Base-by-base conservation (phyloP, 306 rosid species). In the Dryas octopetala region DNA sequence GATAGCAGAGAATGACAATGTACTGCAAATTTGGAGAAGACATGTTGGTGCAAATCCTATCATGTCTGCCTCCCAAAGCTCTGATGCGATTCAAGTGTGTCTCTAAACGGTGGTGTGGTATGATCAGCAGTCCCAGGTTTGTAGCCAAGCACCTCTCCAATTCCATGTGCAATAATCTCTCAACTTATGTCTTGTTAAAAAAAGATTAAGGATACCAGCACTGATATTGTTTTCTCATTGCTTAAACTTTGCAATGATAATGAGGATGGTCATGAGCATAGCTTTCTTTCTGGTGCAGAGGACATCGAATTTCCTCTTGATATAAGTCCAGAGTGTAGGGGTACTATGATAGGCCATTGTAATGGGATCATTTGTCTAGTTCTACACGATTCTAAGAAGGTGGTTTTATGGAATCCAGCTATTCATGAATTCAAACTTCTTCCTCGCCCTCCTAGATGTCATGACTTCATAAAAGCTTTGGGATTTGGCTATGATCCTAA, bases 1-100 rank as follows among this genome's bases (percentile, higher is more conserved):
- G 38, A 32, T 32, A 32, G 38, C 38, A 32, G 38, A 32, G 15
- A 54, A 16, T 17, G 71, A 6, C 71, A 47, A 10, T 5, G 16
- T 66, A 4, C 13, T 4, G 32, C 43, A 47, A 68, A 4, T 14
- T 49, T n/a, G 4, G 10, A 17, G 45, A 68, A 19, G 72, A 48
- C 7, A 38, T 49, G 9, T 17, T 7, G 26, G 11, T 47, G 57
- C 10, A 0, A 9, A 49, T 48, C 0, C n/a, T 68, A 5, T 28
- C 5, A 28, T 19, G 19, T 6, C 32, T 66, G 57, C 58, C 73
- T 2, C 10, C 73, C 1, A 38, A 68, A 38, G 23, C 73, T 68
- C 54, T 68, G 15, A 53, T 68, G 2, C 46, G 44, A 68, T 68
- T 68, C 59, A 68, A 68, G 1, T 26, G 72, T 2, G 45, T 68